phyloP scores from a whole-genome alignment of 1,139 yeast species.

The Pichia sp. region DNA sequence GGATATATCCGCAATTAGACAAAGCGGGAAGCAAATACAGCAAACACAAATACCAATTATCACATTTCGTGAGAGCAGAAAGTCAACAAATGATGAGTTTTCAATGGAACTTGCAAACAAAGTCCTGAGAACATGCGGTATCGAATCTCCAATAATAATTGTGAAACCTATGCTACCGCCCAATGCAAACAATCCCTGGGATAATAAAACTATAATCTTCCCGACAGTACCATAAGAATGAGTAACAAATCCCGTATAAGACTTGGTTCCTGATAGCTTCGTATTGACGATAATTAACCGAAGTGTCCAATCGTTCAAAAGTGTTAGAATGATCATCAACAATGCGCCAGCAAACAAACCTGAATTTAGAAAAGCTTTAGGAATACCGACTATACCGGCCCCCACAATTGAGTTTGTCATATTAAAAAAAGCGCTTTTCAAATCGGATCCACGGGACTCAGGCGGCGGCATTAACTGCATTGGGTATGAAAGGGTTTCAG shows the following conservation, averaged over 20 bases:
- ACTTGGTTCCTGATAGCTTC: conserved; percentile 64
- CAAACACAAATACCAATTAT: conserved; percentile 67
- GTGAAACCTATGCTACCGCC: conserved; percentile 96
- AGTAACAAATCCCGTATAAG: conserved; percentile 83
- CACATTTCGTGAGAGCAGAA: conserved; percentile 60
- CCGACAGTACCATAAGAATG: conserved; percentile 77
- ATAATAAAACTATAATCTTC: conserved; percentile 57
- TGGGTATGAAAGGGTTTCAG: conserved; percentile 9
- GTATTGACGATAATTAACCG: conserved; percentile 80
- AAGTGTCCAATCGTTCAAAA: conserved; percentile 83
- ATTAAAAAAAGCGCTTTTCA: conserved; percentile 92
- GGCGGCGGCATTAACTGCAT: background rate
- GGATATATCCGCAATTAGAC: conserved; percentile 75
- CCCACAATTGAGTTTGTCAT: conserved; percentile 94
- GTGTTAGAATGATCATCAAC: conserved; percentile 54
- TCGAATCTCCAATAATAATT: conserved; percentile 90
- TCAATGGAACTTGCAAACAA: conserved; percentile 51
- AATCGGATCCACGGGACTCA: conserved; percentile 33
- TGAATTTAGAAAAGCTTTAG: conserved; percentile 77
- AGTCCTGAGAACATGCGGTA: conserved; percentile 80
- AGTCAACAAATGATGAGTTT: conserved; percentile 38
- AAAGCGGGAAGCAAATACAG: conserved; percentile 76
- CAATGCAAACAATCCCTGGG: conserved; percentile 86
- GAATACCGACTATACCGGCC: conserved; percentile 93
- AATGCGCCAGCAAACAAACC: conserved; percentile 75